phyloP scores from a whole-genome alignment of 179 eudicot genomes.

The Beta macrorhiza region DNA sequence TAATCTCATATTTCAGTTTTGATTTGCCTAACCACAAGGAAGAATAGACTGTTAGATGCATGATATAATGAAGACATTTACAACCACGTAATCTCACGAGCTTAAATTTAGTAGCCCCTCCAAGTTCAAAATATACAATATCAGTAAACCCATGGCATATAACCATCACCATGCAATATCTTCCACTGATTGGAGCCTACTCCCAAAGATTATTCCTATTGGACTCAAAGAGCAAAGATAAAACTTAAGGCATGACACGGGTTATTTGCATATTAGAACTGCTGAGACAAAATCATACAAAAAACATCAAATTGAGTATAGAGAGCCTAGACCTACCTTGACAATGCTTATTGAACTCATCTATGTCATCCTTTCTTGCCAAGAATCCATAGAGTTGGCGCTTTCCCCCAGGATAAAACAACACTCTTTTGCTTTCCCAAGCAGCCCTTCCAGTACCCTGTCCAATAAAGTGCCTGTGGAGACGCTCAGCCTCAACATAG shows the following conservation, averaged over 20 bases:
- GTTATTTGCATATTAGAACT: background rate
- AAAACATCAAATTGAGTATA: background rate
- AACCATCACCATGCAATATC: background rate
- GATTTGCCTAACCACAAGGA: constrained; percentile 55
- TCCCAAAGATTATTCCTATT: background rate
- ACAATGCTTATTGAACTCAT: constrained; percentile 60
- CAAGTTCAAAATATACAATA: background rate
- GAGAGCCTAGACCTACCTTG: constrained; percentile 41
- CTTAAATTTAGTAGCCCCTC: background rate
- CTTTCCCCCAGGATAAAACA: constrained; percentile 64
- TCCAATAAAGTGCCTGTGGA: constrained; percentile 53
- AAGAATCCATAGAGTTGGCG: constrained; percentile 76
- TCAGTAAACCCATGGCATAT: background rate
- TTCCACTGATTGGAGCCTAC: background rate
- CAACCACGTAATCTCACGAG: background rate
- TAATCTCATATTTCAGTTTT: constrained; percentile 61
- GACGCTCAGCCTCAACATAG: constrained; percentile 68
- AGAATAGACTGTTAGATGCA: constrained; percentile 7
- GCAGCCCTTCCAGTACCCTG: constrained; percentile 58
- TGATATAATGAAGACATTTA: background rate
- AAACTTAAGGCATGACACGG: background rate
- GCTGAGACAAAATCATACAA: background rate
- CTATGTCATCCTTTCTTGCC: constrained; percentile 64
- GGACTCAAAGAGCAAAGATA: background rate
- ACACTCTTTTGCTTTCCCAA: constrained; percentile 46